phyloP scores from a whole-genome alignment of 2,329 filamentous ascomycete species.

The Ceratocystis colombiana region DNA sequence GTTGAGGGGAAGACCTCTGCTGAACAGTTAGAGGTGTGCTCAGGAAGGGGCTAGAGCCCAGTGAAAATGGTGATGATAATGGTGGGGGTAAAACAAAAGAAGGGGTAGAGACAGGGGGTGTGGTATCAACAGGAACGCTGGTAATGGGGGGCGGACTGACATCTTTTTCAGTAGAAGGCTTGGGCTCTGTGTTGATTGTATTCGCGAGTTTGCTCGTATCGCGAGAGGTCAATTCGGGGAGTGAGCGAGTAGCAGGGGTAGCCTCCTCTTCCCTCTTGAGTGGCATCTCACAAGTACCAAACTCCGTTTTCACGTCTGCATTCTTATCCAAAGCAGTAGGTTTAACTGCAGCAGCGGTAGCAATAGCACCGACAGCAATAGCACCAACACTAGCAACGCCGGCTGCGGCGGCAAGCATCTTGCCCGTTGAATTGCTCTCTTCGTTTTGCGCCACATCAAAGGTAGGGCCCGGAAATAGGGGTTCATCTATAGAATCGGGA shows the following conservation, averaged over 20 bases:
- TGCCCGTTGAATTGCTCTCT: background rate
- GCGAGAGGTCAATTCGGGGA: background rate
- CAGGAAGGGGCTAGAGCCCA: conserved; percentile 4
- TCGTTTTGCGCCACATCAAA: background rate
- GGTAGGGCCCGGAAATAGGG: background rate
- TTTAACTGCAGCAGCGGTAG: background rate
- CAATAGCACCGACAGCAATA: background rate
- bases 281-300: background rate
- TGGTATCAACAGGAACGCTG: background rate
- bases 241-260: background rate
- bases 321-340: background rate
- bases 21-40: conserved; percentile 22
- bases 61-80: conserved; percentile 4
- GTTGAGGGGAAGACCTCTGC: conserved; percentile 19
- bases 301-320: background rate
- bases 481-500: background rate
- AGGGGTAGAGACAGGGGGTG: conserved; percentile 1
- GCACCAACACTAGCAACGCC: background rate
- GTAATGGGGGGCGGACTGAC: conserved; percentile 21
- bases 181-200: background rate
- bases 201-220: background rate
- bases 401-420: background rate
- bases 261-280: conserved; percentile 1
- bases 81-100: conserved; percentile 1
- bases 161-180: conserved; percentile 21